Conservation (phyloP, 2,329 filamentous ascomycete species). For the Hymenotorrendiella dingleyae region DNA sequence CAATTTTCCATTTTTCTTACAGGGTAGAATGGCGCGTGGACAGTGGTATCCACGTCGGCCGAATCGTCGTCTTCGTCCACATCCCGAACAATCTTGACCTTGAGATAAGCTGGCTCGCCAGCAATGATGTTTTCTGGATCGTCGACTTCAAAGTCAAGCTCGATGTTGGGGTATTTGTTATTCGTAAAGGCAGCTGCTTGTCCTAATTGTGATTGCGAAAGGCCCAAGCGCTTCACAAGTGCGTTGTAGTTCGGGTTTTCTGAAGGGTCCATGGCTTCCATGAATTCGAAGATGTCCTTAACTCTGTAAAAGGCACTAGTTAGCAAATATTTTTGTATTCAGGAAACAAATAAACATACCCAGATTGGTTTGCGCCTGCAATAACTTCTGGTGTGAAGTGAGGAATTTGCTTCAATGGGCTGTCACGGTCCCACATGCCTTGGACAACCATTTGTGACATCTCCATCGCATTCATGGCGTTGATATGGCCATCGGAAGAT, state of each 20-base stretch:
- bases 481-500: conserved; percentile 90
- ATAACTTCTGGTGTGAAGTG: conserved; percentile 83
- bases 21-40: conserved; percentile 95
- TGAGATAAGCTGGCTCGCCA: conserved; percentile 75
- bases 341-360: conserved; percentile 44
- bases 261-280: conserved; percentile 96
- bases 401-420: conserved; percentile 93
- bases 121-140: conserved; percentile 75
- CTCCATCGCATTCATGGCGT: conserved; percentile 98
- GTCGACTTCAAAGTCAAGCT: conserved; percentile 81
- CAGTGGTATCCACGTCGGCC: conserved; percentile 69
- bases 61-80: conserved; percentile 64
- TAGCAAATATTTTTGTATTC: conserved; percentile 25
- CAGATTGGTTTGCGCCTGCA: conserved; percentile 72
- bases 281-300: conserved; percentile 94
- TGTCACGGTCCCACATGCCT: conserved; percentile 98
- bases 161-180: conserved; percentile 90
- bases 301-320: conserved; percentile 47
- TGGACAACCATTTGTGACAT: conserved; percentile 99
- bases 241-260: conserved; percentile 78
- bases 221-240: conserved; percentile 70
- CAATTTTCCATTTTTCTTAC: conserved; percentile 91
- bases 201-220: conserved; percentile 75
- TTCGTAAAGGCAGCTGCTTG: conserved; percentile 96
- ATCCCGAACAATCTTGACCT: conserved; percentile 79